Evolutionary conservation across 1,284 basidiomycete genomes (phyloP).

Genomic region (Pseudozyma flocculosa): DNA sequence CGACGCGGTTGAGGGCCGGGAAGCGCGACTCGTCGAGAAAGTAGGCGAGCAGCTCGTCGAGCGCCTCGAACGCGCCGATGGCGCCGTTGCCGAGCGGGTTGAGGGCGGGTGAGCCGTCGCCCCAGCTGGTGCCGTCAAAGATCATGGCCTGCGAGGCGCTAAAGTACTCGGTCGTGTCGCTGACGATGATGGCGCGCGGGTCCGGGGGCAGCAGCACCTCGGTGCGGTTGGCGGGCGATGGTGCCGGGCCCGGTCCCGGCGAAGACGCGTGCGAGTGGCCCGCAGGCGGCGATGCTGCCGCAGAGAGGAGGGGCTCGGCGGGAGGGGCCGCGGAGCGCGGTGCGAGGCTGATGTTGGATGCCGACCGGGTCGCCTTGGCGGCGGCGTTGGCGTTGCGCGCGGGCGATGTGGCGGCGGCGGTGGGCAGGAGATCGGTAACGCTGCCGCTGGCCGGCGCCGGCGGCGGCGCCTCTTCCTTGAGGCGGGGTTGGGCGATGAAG

Average conservation of each 20-base stretch:
- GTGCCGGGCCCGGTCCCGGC: too few relatives aligned
- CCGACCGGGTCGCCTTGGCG: conserved; percentile 6
- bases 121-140: conserved; percentile 40
- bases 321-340: conserved; percentile 3
- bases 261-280: too few relatives aligned
- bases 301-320: conserved; percentile 1
- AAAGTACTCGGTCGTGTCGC: conserved; percentile 22
- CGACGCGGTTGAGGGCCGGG: conserved; percentile 44
- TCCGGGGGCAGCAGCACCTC: conserved; percentile 20
- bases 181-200: conserved; percentile 23
- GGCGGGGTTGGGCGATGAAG: too few relatives aligned
- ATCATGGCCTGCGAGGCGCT: conserved; percentile 15
- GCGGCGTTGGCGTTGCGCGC: too few relatives aligned
- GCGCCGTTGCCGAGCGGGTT: conserved; percentile 25
- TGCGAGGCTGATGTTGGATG: conserved; percentile 36
- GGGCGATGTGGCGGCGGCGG: background rate
- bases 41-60: conserved; percentile 37
- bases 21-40: conserved; percentile 39
- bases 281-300: too few relatives aligned
- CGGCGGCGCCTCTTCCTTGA: background rate
- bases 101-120: conserved; percentile 27
- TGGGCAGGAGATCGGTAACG: background rate
- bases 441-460: background rate
- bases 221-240: too few relatives aligned
- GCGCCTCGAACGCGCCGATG: conserved; percentile 35